Base-by-base conservation (phyloP, 495 filamentous ascomycete genomes). In the Penicillium manginii region DNA sequence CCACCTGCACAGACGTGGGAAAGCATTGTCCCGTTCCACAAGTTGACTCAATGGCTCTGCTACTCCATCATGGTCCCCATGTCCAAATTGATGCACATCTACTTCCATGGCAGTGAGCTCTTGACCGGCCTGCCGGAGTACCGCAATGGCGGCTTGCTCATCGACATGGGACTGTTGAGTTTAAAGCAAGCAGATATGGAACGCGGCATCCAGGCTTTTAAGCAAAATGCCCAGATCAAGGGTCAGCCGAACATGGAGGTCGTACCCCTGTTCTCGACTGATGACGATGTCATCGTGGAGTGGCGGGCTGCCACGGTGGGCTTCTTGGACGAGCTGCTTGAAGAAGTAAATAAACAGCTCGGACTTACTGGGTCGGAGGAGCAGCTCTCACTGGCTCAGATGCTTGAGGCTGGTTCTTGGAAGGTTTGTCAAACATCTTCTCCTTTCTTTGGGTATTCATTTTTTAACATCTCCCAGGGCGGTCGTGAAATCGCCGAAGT, bases 401-500 rank as follows among this genome's bases (percentile, higher is more conserved):
- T 90, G 81, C 80, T 90, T 4, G 87, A 90, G 62, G 87, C 86
- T 37, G 87, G 87, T 22, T 84, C 83, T 60, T 90, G 87, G 87
- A 98, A 98, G 89, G 93, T 96, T 56, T 52, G 65, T 53, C 22
- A 10, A 6, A 10, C 37, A 8, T 18, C 48, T 55, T 21, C 7
- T 32, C 31, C 22, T 37, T 2, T 43, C 55, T 22, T 46, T 33
- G 6, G 17, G 47, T 58, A 56, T 53, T 64, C 17, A 43, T 42
- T 61, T 42, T 65, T 81, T 70, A 82, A n/a, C 57, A 49, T 12
- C 14, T 26, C 18, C 33, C 59, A 97, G 94, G 96, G 93, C 68
- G 94, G 94, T 55, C 86, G 94, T 68, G 94, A 98, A 77, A 88
- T 98, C 59, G 94, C 94, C 42, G 96, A 97, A 74, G 90, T 97